Evolutionary conservation across 78 protist genomes (phyloP).

Genomic region (Tieghemostelium lacteum): DNA sequence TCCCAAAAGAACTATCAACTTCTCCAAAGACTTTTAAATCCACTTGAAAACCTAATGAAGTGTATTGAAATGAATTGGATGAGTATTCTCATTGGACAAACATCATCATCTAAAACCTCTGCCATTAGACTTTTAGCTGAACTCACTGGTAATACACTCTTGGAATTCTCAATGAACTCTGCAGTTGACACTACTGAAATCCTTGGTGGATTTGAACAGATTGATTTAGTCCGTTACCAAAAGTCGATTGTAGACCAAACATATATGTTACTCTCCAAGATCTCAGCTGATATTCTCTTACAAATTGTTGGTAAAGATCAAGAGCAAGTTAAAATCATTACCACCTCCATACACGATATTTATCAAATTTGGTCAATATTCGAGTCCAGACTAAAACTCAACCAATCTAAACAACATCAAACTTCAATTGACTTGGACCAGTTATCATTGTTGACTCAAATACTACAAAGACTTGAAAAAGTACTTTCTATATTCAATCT

Average conservation of each 20-base stretch:
- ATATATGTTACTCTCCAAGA: background rate
- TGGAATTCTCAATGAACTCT: slow-evolving; percentile 90
- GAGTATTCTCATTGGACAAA: slow-evolving; percentile 89
- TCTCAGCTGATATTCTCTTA: slow-evolving; percentile 1
- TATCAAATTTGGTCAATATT: slow-evolving; percentile 59
- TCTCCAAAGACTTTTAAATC: slow-evolving; percentile 61
- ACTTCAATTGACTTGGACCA: slow-evolving; percentile 17
- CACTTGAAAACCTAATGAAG: slow-evolving; percentile 75
- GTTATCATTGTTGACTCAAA: slow-evolving; percentile 22
- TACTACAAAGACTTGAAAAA: slow-evolving; percentile 41
- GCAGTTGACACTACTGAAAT: slow-evolving; percentile 93
- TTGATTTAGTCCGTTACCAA: slow-evolving; percentile 83
- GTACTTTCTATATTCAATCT: slow-evolving; percentile 5
- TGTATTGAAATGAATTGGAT: slow-evolving; percentile 88
- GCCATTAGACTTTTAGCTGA: slow-evolving; percentile 89
- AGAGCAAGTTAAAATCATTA: background rate
- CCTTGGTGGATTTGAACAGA: slow-evolving; percentile 94
- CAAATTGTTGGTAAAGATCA: background rate
- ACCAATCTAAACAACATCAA: background rate
- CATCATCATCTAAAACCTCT: slow-evolving; percentile 93
- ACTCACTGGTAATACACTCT: slow-evolving; percentile 85
- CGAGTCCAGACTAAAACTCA: background rate
- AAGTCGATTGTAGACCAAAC: slow-evolving; percentile 10
- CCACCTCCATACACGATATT: slow-evolving; percentile 42
- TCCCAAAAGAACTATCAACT: background rate